Evolutionary conservation across 176 grass and related monocot genomes (phyloP).

Genomic region (Aegilops speltoides): DNA sequence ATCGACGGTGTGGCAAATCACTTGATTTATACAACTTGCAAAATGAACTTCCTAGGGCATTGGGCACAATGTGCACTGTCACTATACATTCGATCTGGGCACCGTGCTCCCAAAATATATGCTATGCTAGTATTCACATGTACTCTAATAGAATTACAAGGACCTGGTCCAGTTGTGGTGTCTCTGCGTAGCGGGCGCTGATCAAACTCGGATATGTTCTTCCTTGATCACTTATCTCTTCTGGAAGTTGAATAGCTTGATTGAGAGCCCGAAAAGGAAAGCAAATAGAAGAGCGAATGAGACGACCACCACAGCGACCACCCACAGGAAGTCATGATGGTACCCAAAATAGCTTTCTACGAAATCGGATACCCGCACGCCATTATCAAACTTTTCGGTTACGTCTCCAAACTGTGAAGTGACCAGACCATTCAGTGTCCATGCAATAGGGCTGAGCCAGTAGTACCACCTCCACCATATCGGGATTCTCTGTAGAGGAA

Average conservation of each 20-base stretch:
- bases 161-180: not conserved
- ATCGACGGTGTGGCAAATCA: not conserved
- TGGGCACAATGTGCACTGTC: not conserved
- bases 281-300: constrained; percentile 60
- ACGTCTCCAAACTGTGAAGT: constrained; percentile 73
- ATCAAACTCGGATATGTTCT: not conserved
- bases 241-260: constrained; percentile 81
- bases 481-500: constrained; percentile 51
- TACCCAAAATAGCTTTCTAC: constrained; percentile 63
- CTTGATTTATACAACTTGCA: not conserved
- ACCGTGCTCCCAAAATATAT: not conserved
- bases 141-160: not conserved
- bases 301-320: constrained; percentile 41
- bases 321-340: constrained; percentile 51
- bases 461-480: constrained; percentile 90
- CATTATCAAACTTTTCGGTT: not conserved
- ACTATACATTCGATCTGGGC: not conserved
- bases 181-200: not conserved
- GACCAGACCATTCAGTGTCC: constrained; percentile 75
- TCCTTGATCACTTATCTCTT: constrained; percentile 45
- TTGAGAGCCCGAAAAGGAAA: constrained; percentile 59
- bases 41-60: not conserved
- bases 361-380: constrained; percentile 30
- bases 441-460: constrained; percentile 66
- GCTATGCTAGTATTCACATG: constrained; percentile 11